Evolutionary conservation across 768 basidiomycete genomes (phyloP).

Genomic region (Leccinum olivaceopallidum): DNA sequence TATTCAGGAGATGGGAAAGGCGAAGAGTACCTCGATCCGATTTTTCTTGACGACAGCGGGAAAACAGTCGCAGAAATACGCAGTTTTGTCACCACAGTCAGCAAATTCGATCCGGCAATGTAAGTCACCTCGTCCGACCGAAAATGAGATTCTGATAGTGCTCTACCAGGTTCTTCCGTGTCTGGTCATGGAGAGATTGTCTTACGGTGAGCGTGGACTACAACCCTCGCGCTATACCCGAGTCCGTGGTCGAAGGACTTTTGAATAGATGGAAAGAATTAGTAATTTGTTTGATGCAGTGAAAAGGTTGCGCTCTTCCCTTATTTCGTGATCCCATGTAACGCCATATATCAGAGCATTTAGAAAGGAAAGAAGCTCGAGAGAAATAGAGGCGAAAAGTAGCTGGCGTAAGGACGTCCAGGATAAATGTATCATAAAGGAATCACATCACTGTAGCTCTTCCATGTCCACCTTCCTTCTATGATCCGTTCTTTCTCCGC

Average conservation of each 20-base stretch:
- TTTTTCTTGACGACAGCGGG: neutral
- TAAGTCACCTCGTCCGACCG: neutral
- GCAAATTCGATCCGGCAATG: slow-evolving; percentile 1
- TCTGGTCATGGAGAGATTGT: slow-evolving; percentile 6
- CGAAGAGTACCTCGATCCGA: slow-evolving; percentile 2
- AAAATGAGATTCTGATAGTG: too few species aligned
- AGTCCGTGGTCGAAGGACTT: neutral
- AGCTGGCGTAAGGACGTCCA: slow-evolving; percentile 64
- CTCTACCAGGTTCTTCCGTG: slow-evolving; percentile 1
- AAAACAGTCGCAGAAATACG: neutral
- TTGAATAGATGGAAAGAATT: slow-evolving; percentile 3
- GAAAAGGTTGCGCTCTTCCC: neutral
- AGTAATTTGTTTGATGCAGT: neutral
- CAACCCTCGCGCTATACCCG: neutral
- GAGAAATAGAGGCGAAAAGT: slow-evolving; percentile 87
- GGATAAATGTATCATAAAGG: slow-evolving; percentile 10
- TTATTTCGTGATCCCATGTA: neutral
- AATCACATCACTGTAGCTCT: slow-evolving; percentile 33
- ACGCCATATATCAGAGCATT: slow-evolving; percentile 79
- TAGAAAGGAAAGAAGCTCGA: slow-evolving; percentile 99
- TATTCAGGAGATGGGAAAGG: slow-evolving; percentile 1
- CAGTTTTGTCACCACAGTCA: neutral
- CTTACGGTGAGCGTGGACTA: slow-evolving; percentile 5
- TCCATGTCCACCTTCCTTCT: slow-evolving; percentile 39
- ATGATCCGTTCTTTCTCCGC: slow-evolving; percentile 37